A percentile compares a stretch with the other conserved stretches of the same genome.
These are phyloP conservation scores for Sarcomyxa edulis DNA, from an alignment of 768 basidiomycete species.

Conservation along the genomic window DNA sequence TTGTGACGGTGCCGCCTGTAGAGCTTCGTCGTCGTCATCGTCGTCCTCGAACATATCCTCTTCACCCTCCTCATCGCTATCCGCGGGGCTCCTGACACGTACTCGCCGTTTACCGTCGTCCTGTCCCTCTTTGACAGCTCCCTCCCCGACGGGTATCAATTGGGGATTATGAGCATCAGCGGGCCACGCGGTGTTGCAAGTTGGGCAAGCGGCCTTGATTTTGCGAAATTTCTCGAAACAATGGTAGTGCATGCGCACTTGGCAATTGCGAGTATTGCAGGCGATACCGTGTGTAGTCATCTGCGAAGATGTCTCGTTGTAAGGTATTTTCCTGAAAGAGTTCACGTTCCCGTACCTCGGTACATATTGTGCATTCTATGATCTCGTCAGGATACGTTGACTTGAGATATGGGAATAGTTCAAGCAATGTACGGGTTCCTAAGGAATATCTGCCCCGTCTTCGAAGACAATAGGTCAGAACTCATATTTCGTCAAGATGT, in stretches of 20 bases:
- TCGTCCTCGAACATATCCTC: conserved; percentile 13
- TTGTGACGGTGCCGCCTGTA: conserved; percentile 4
- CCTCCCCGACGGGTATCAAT: conserved; percentile 62
- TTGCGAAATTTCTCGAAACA: conserved; percentile 54
- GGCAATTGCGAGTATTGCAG: conserved; percentile 60
- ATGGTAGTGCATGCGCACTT: conserved; percentile 55
- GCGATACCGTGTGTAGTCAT: conserved; percentile 64
- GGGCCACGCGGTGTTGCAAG: conserved; percentile 60
- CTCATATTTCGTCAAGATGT: not conserved
- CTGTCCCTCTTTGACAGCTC: conserved; percentile 49
- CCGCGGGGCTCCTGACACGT: conserved; percentile 35
- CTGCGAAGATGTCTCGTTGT: conserved; percentile 25
- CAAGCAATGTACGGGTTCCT: conserved; percentile 67
- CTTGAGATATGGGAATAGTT: conserved; percentile 70
- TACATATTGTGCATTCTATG: conserved; percentile 69
- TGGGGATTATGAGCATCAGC: conserved; percentile 34
- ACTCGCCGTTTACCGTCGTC: conserved; percentile 40
- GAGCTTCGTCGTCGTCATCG: conserved; percentile 15
- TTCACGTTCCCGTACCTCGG: conserved; percentile 41
- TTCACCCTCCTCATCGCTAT: conserved; percentile 26
- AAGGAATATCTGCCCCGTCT: conserved; percentile 72
- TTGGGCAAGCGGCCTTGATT: conserved; percentile 43
- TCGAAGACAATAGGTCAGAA: no score
- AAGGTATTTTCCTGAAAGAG: not conserved
- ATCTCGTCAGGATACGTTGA: conserved; percentile 67